Base-by-base conservation (phyloP, 2,329 filamentous ascomycete species). In the Lasiodiplodia theobromae region DNA sequence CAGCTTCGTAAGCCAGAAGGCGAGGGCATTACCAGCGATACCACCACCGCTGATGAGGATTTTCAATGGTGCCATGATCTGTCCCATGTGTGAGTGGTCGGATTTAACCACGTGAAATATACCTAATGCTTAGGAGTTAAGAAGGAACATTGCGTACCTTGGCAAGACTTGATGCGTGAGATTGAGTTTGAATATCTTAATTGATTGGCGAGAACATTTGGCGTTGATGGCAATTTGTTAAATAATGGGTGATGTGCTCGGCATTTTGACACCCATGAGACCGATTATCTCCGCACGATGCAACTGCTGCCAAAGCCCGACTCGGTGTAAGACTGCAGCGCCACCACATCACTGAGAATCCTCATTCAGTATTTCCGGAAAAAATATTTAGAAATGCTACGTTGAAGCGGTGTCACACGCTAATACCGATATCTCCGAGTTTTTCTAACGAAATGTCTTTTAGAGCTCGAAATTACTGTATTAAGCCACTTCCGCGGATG, bases 1-100 rank as follows among this genome's bases (percentile, higher is more conserved):
- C 18, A 64, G 14, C n/a, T 38, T 64, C 1, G 84, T 77, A 23
- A 88, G 82, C 77, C 83, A 85, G 75, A 82, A 83, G 34, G 86
- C 86, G 11, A 87, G 76, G 11, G 84, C 78, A 23, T 72, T 72
- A 10, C 76, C 76, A 63, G 70, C 70, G 47, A 77, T 68, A 6
- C 76, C 76, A 10, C 73, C 74, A 23, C 77, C 77, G 57, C 71
- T 44, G 25, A 78, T 73, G 63, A 78, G 75, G 62, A 79, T 70
- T 34, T 73, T 74, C 40, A 76, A 71, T 31, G 70, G 53, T n/a
- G 37, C 21, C 63, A 66, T 66, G 11, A 21, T 21, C 21, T 44
- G 18, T 47, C 10, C 6, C 8, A n/a, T 21, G 5, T 21, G 7
- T 47, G 18, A 21, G 44, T 7, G 18, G 3, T n/a, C 2, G 44